These are phyloP conservation scores for Amanita subjunquillea DNA, from an alignment of 768 basidiomycete species.

Conservation along the genomic window DNA sequence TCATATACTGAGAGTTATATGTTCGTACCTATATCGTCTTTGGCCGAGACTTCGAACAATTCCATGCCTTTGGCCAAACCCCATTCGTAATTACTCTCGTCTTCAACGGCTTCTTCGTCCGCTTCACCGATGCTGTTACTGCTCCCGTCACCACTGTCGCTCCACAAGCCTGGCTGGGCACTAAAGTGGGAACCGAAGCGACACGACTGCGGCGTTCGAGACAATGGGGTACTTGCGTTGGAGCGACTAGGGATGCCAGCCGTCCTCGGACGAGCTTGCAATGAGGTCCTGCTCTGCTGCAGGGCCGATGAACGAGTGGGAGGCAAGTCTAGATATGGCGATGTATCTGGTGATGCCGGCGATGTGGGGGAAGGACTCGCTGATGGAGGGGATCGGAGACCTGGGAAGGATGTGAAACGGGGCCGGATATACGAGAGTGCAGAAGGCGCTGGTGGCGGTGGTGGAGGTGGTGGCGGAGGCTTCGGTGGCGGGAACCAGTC, in stretches of 20 bases:
- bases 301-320: constrained; percentile 41
- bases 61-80: constrained; percentile 78
- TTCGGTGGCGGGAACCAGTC: constrained; percentile 82
- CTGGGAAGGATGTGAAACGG: constrained; percentile 64
- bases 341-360: constrained; percentile 42
- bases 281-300: constrained; percentile 40
- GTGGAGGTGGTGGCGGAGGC: constrained; percentile 49
- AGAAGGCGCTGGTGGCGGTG: constrained; percentile 44
- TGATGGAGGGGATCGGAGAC: constrained; percentile 50
- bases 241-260: constrained; percentile 38
- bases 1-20: constrained; percentile 8
- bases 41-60: constrained; percentile 86
- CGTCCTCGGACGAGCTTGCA: constrained; percentile 35
- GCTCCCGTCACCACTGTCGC: constrained; percentile 47
- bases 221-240: constrained; percentile 32
- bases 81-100: constrained; percentile 48
- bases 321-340: constrained; percentile 56
- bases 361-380: constrained; percentile 29
- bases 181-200: constrained; percentile 51
- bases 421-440: constrained; percentile 72
- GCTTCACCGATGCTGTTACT: constrained; percentile 61
- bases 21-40: constrained; percentile 69
- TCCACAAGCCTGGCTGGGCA: constrained; percentile 39
- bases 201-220: constrained; percentile 41
- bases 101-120: constrained; percentile 46